These are phyloP conservation scores for Solidago caesia DNA, from an alignment of 129 eudicot species.

Conservation along the genomic window DNA sequence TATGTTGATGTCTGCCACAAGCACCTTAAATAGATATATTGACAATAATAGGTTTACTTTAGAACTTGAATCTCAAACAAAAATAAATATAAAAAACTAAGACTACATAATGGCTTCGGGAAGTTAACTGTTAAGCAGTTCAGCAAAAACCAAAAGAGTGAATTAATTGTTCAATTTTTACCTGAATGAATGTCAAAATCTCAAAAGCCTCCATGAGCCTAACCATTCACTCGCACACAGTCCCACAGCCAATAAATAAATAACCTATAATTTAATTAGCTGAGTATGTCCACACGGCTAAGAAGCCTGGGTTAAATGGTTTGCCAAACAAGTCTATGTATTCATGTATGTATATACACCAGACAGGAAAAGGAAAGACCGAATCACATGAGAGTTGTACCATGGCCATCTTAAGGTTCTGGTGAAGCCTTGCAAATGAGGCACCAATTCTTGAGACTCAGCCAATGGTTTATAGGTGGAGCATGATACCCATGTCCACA, in stretches of 20 bases:
- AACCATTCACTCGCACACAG: no score
- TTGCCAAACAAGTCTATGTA: conserved; percentile 3
- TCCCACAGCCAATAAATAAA: no score
- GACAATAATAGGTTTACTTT: not conserved
- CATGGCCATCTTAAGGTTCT: conserved; percentile 17
- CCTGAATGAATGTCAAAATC: no score
- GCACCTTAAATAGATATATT: conserved; percentile 54
- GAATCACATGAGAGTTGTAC: conserved; percentile 18
- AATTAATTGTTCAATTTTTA: not conserved
- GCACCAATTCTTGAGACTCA: conserved; percentile 86
- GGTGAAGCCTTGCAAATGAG: conserved; percentile 80
- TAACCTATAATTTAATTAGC: no score
- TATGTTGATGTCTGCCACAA: conserved; percentile 93
- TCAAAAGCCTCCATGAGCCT: no score
- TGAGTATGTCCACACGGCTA: no score
- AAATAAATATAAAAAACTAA: not conserved
- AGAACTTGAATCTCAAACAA: not conserved
- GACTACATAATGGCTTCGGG: not conserved
- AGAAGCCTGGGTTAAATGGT: no score
- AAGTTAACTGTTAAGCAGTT: not conserved
- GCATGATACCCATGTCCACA: conserved; percentile 77
- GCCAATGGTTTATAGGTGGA: conserved; percentile 68
- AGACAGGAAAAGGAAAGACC: conserved; percentile 21
- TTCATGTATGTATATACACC: conserved; percentile 26
- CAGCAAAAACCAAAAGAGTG: not conserved